Base-by-base conservation (phyloP, 2,329 filamentous ascomycete genomes). In the Fusarium heterosporum region DNA sequence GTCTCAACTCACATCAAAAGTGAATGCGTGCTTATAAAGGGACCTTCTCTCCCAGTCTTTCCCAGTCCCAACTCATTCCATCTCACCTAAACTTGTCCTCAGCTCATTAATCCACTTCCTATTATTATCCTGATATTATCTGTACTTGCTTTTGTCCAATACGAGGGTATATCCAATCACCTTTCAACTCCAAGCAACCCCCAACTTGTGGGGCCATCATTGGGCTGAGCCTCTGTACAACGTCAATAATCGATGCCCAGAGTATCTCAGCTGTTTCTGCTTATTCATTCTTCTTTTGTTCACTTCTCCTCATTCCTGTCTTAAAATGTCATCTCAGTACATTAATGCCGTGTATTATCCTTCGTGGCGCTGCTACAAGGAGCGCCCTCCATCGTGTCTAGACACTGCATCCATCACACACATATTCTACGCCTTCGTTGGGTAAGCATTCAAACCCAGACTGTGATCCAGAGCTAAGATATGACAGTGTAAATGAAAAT, bases 351-450 rank as follows among this genome's bases (percentile, higher is more conserved):
- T 89, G 2, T 90, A 90, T 76, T 90, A 89, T 74, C 87, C 88
- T 7, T 89, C 88, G 66, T 90, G 87, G 87, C 80, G 83, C 55
- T 82, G 89, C 56, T 89, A 90, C 77, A 83, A 82, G 61, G 81
- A 84, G 53, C 84, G 86, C 54, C 82, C 86, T n/a, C 88, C 88
- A 0, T 87, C 86, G 0, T 83, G 81, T 7, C 73, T 90, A 52
- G 83, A 85, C 53, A 76, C 86, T 64, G 79, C 82, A 38, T 82
- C 83, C 55, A 82, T 89, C 57, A 89, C 88, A 8, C 88, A 90
- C 71, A 79, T 89, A 9, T 88, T 89, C 70, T 90, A 90, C 70
- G 85, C 88, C 22, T 90, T 90, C 81, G 84, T 87, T 58, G 85
- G 78, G 79, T 79, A 66, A 60, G 73, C 55, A 25, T 12, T 16